Base-by-base conservation (phyloP, 805 yeast species). In the Kluyveromyces wickerhamii region DNA sequence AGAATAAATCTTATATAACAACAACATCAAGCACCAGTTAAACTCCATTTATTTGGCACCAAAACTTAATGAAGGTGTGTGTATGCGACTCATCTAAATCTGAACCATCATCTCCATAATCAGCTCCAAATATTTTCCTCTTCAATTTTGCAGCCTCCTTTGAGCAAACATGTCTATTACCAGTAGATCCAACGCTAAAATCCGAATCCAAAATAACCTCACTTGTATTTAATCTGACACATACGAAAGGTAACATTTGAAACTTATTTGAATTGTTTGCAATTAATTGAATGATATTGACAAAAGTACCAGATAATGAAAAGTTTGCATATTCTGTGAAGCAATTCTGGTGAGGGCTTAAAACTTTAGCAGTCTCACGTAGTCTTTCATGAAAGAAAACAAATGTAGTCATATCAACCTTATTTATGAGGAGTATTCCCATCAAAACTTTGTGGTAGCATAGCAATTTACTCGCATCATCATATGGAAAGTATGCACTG, bases 401-500 rank as follows among this genome's bases (percentile, higher is more conserved):
- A 13, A 72, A 41, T 2, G 62, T 48, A 28, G 58, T 62, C 7
- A 69, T 17, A 38, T 66, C 69, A 18, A 63, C 47, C 1, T 68
- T 71, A 11, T 77, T 77, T 37, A 57, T 60, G 28, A 71, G 41
- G 6, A 67, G 25, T 7, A 71, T 39, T 0, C 69, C 69, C 58
- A 67, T 63, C 1, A 69, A 34, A 1, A 72, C 54, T 20, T 61
- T 55, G 27, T 66, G 62, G 32, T 63, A 60, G 4, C 68, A 43
- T 2, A 35, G 27, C 3, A 57, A 33, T 3, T 57, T 45, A 1
- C 50, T 36, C 1, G 69, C 62, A 45, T 71, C 72, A 37, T 67
- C 73, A 1, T 42, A 37, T 2, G 53, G 41, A 37, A 51, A 58
- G 27, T 46, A 35, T 4, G 60, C 42, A 4, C 56, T 29, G 2